Conservation (phyloP, 495 filamentous ascomycete genomes). For the Amorphotheca resinae region DNA sequence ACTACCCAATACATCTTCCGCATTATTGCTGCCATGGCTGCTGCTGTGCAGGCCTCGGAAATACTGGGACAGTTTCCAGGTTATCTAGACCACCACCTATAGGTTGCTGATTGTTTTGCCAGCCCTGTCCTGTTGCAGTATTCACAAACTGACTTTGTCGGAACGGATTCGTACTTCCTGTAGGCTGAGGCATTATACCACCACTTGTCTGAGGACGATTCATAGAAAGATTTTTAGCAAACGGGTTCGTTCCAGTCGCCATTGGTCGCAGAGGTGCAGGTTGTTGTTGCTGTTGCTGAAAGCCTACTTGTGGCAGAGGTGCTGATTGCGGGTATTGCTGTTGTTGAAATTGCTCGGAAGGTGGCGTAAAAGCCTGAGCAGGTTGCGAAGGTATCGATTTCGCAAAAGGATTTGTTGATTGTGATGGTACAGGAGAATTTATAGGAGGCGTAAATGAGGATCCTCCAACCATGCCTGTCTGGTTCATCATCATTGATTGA, state of each 20-base stretch:
- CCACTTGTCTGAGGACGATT: conserved; percentile 32
- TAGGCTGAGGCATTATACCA: conserved; percentile 47
- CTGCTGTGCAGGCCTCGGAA: conserved; percentile 61
- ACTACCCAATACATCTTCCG: neutral
- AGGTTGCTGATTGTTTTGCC: conserved; percentile 65
- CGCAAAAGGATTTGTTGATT: conserved; percentile 82
- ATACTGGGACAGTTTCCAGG: conserved; percentile 68
- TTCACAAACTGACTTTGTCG: conserved; percentile 79
- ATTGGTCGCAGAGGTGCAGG: conserved; percentile 41
- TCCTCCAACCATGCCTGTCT: conserved; percentile 17
- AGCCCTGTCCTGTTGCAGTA: conserved; percentile 72
- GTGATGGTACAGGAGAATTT: conserved; percentile 37
- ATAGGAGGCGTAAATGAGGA: conserved; percentile 23
- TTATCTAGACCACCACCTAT: conserved; percentile 83
- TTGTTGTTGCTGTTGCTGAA: conserved; percentile 20
- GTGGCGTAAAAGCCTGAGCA: conserved; percentile 34
- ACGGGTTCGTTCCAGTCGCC: conserved; percentile 61
- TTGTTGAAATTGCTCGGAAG: conserved; percentile 30
- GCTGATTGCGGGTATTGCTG: conserved; percentile 17
- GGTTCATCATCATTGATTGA: conserved; percentile 59
- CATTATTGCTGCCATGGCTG: conserved; percentile 38
- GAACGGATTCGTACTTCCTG: conserved; percentile 92
- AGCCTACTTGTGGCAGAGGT: conserved; percentile 39
- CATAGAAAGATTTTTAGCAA: conserved; percentile 33
- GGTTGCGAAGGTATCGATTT: conserved; percentile 38